These are phyloP conservation scores for Phytophthora pluvialis DNA, from an alignment of 352 stramenopile genomes.

Conservation along the genomic window DNA sequence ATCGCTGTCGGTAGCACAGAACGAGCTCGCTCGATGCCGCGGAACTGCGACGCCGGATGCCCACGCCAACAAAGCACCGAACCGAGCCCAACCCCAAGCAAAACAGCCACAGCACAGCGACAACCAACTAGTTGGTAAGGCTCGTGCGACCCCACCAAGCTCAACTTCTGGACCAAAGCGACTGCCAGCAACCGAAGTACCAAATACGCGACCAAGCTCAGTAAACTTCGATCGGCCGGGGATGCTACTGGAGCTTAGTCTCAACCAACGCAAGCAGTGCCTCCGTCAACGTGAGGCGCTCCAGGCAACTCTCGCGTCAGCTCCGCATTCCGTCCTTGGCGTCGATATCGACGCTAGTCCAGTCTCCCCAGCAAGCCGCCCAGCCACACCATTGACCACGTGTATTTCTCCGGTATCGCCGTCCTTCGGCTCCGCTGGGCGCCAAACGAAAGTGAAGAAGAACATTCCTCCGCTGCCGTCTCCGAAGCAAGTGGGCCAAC, in stretches of 20 bases:
- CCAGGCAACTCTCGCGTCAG: constrained; percentile 40
- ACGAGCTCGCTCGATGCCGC: constrained; percentile 54
- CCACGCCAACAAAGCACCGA: constrained; percentile 13
- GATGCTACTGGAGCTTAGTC: constrained; percentile 73
- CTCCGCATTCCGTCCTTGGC: constrained; percentile 67
- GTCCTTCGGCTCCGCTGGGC: background rate
- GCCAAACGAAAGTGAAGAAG: constrained; percentile 30
- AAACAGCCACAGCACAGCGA: constrained; percentile 4
- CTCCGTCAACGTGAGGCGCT: constrained; percentile 54
- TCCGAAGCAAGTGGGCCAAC: constrained; percentile 59
- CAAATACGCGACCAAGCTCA: constrained; percentile 52
- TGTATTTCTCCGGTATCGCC: constrained; percentile 21
- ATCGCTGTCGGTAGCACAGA: constrained; percentile 58
- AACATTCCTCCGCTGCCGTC: constrained; percentile 65
- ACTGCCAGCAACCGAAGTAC: constrained; percentile 23
- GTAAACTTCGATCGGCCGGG: constrained; percentile 64
- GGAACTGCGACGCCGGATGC: constrained; percentile 32
- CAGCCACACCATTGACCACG: constrained; percentile 12
- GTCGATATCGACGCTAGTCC: constrained; percentile 43
- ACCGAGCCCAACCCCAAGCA: constrained; percentile 11
- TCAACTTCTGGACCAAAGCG: constrained; percentile 25
- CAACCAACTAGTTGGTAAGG: constrained; percentile 20
- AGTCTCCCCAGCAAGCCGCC: constrained; percentile 13
- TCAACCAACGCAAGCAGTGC: constrained; percentile 75
- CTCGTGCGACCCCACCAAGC: constrained; percentile 21